phyloP scores from a whole-genome alignment of 2,329 filamentous ascomycete species.

The Aspergillus piperis region DNA sequence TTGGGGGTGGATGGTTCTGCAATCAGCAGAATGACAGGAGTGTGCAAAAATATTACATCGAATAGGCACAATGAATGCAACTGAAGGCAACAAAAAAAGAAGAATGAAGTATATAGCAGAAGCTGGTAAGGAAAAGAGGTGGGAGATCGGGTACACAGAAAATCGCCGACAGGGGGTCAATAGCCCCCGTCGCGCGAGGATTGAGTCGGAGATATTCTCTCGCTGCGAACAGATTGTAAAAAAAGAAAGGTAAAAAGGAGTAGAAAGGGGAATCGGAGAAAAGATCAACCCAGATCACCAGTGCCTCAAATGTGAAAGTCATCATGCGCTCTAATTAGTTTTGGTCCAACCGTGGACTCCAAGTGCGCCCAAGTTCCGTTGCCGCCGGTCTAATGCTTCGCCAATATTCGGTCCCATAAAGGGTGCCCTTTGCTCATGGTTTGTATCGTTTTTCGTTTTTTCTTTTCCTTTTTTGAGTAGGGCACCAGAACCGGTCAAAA shows the following conservation, averaged over 20 bases:
- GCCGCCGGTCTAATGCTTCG: constrained; percentile 17
- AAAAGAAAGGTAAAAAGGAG: constrained; percentile 43
- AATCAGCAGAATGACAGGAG: constrained; percentile 18
- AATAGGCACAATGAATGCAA: constrained; percentile 28
- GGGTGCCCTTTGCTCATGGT: constrained; percentile 15
- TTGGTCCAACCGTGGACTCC: constrained; percentile 22
- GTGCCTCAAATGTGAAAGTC: constrained; percentile 23
- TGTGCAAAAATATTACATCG: constrained; percentile 37
- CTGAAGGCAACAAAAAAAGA: constrained; percentile 4
- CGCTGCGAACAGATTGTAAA: constrained; percentile 28
- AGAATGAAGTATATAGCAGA: constrained; percentile 22
- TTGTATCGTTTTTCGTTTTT: constrained; percentile 6
- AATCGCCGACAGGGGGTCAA: not conserved
- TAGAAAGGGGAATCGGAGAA: constrained; percentile 20
- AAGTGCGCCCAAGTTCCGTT: constrained; percentile 21
- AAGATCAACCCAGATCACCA: constrained; percentile 30
- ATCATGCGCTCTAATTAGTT: constrained; percentile 27
- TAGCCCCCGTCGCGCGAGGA: not conserved
- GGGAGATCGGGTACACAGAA: constrained; percentile 26
- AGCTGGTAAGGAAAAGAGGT: constrained; percentile 22
- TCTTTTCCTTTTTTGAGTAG: not conserved
- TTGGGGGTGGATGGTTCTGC: constrained; percentile 16
- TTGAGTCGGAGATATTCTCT: constrained; percentile 1
- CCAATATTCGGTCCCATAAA: constrained; percentile 11
- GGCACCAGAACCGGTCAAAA: constrained; percentile 9